Base-by-base conservation (phyloP, 2,329 filamentous ascomycete species). In the Myriangium duriaei region DNA sequence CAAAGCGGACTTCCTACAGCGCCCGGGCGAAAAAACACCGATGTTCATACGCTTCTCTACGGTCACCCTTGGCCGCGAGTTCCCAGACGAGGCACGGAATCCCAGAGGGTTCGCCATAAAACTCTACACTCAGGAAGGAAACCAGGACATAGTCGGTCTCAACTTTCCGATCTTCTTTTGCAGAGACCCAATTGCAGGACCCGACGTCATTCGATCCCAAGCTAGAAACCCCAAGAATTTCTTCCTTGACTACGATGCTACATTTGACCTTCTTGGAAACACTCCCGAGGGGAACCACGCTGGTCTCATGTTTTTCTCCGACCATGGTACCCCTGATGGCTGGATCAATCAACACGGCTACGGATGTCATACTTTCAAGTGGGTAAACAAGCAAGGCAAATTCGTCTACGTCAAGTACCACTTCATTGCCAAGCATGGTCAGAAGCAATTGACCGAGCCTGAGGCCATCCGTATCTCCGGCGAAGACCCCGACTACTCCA, bases 321-420 rank as follows among this genome's bases (percentile, higher is more conserved):
- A 70, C 45, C 64, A 66, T 34, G 66, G 66, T 6, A 69, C 64
- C 1, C 67, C 67, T 1, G 51, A 59, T 10, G 64, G 62, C 14
- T 68, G 62, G 61, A 52, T 59, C 4, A 58, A 54, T 41, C 52
- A 58, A 39, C 55, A 62, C 39, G 60, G 61, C 5, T 67, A 65
- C 42, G 61, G 63, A 16, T 65, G 64, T 42, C 62, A 68, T 43
- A 64, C 63, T 1, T 66, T 66, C 52, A 64, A 61, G 50, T 64
- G 60, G 54, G 60, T 67, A 24, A 67, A 69, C 40, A 53, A 58
- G 33, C 49, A 68, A 2, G 64, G 65, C 34, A 54, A 60, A 24
- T 70, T 68, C 37, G 62, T 67, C 14, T 70, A 69, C 52, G 64
- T 66, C 56, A 69, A 67, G 52, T 67, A 64, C 51, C 63, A 68